Percentiles rank a stretch among this genome's conserved stretches.
Conservation (phyloP, 2,329 filamentous ascomycete genomes). For the Neurospora crassa region DNA sequence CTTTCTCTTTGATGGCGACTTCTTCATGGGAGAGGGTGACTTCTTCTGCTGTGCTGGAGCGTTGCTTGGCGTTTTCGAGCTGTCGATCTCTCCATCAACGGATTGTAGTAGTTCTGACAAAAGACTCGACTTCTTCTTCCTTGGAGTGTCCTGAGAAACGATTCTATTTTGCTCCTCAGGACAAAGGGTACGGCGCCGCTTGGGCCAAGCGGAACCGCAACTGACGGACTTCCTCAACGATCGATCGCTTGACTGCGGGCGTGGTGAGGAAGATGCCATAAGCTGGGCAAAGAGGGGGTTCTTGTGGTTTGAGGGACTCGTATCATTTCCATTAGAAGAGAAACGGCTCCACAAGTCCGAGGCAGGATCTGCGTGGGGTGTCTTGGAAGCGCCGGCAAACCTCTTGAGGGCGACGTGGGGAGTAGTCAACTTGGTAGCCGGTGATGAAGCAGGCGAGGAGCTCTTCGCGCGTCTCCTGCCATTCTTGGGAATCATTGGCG, state of each 20-base stretch:
- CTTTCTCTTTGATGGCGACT: slow-evolving; percentile 13
- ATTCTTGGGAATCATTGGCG: slow-evolving; percentile 39
- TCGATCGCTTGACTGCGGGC: slow-evolving; percentile 38
- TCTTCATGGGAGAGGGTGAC: slow-evolving; percentile 37
- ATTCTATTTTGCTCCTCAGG: slow-evolving; percentile 28
- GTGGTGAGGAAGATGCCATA: slow-evolving; percentile 62
- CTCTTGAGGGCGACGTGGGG: slow-evolving; percentile 48
- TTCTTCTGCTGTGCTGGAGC: slow-evolving; percentile 22
- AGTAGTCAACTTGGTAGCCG: slow-evolving; percentile 36
- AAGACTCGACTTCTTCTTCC: slow-evolving; percentile 37
- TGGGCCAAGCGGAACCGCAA: slow-evolving; percentile 62
- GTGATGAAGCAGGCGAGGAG: slow-evolving; percentile 64
- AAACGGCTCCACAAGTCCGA: slow-evolving; percentile 72
- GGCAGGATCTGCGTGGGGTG: slow-evolving; percentile 62
- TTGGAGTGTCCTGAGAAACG: slow-evolving; percentile 27
- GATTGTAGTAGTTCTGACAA: slow-evolving; percentile 58
- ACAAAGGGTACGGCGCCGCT: slow-evolving; percentile 52
- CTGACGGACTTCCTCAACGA: slow-evolving; percentile 56
- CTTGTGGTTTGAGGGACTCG: slow-evolving; percentile 33
- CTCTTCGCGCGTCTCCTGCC: slow-evolving; percentile 61
- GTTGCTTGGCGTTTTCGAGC: slow-evolving; percentile 25
- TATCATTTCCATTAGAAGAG: slow-evolving; percentile 39
- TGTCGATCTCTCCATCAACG: slow-evolving; percentile 45
- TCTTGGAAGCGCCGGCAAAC: slow-evolving; percentile 49
- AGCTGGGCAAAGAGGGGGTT: slow-evolving; percentile 55